These are phyloP conservation scores for Fusarium decemcellulare DNA, from an alignment of 2,329 filamentous ascomycete genomes.

Conservation along the genomic window DNA sequence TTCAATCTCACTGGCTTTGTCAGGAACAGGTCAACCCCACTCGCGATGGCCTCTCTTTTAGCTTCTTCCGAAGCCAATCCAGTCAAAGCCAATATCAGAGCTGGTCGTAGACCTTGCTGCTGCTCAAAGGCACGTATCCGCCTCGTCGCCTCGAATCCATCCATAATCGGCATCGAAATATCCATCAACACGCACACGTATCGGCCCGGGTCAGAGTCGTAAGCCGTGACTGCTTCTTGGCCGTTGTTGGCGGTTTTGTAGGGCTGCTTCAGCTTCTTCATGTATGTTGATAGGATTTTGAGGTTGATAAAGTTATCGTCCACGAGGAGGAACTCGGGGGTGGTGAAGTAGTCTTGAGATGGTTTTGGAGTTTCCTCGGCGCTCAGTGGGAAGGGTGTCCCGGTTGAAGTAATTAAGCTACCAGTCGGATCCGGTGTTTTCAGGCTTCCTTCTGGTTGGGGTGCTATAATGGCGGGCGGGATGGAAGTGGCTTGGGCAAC, in stretches of 20 bases:
- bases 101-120: slow-evolving; percentile 56
- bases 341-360: slow-evolving; percentile 7
- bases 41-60: slow-evolving; percentile 66
- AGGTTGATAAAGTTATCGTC: slow-evolving; percentile 60
- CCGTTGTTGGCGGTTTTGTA: slow-evolving; percentile 53
- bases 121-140: slow-evolving; percentile 66
- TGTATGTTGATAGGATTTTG: slow-evolving; percentile 51
- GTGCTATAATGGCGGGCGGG: background rate
- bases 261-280: slow-evolving; percentile 51
- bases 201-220: slow-evolving; percentile 34
- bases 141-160: slow-evolving; percentile 65
- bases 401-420: background rate
- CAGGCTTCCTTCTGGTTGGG: background rate
- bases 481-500: slow-evolving; percentile 17
- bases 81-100: slow-evolving; percentile 66
- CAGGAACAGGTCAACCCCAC: slow-evolving; percentile 67
- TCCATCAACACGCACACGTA: slow-evolving; percentile 59
- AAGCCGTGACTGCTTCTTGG: slow-evolving; percentile 51
- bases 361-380: slow-evolving; percentile 24
- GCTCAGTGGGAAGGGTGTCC: slow-evolving; percentile 20
- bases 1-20: slow-evolving; percentile 67
- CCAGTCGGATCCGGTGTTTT: background rate
- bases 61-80: slow-evolving; percentile 65
- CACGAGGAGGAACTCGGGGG: slow-evolving; percentile 52
- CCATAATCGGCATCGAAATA: slow-evolving; percentile 71